A percentile compares a stretch with the other conserved stretches of the same genome.
Conservation (phyloP, 2,329 filamentous ascomycete genomes). For the Dendrostoma leiphaemia region DNA sequence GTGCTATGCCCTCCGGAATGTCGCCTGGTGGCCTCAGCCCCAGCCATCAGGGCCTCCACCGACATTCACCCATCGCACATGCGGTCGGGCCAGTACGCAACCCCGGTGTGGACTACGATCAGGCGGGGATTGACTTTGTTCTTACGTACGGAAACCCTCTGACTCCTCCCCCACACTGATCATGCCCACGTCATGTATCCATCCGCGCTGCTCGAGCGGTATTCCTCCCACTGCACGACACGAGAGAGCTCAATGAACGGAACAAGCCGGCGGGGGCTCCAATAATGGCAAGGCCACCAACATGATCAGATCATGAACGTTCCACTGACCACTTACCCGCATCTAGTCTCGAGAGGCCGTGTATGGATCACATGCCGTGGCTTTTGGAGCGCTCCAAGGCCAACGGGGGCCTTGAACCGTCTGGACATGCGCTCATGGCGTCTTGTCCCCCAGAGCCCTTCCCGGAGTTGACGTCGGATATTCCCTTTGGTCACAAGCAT, state of each 20-base stretch:
- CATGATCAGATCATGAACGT: neutral
- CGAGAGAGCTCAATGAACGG: constrained; percentile 2
- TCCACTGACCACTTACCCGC: constrained; percentile 10
- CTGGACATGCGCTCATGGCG: constrained; percentile 91
- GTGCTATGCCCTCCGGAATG: constrained; percentile 7
- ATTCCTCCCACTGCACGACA: constrained; percentile 1
- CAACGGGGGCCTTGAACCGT: constrained; percentile 62
- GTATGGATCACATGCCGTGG: constrained; percentile 86
- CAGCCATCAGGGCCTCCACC: constrained; percentile 27
- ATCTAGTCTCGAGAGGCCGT: constrained; percentile 81
- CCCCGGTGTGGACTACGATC: constrained; percentile 66
- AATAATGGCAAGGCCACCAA: neutral
- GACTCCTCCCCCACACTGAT: constrained; percentile 1
- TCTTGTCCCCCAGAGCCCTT: constrained; percentile 75
- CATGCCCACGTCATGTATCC: neutral
- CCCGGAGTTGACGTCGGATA: constrained; percentile 45
- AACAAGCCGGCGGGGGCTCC: neutral
- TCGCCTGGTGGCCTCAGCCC: constrained; percentile 16
- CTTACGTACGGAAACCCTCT: constrained; percentile 71
- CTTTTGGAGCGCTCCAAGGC: constrained; percentile 61
- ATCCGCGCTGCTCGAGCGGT: neutral
- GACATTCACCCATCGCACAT: constrained; percentile 28
- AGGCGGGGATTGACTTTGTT: constrained; percentile 86
- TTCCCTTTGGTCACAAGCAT: constrained; percentile 51
- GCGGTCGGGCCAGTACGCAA: constrained; percentile 31